Base-by-base conservation (phyloP, 768 basidiomycete species). In the Xerocomellus dryophilus region DNA sequence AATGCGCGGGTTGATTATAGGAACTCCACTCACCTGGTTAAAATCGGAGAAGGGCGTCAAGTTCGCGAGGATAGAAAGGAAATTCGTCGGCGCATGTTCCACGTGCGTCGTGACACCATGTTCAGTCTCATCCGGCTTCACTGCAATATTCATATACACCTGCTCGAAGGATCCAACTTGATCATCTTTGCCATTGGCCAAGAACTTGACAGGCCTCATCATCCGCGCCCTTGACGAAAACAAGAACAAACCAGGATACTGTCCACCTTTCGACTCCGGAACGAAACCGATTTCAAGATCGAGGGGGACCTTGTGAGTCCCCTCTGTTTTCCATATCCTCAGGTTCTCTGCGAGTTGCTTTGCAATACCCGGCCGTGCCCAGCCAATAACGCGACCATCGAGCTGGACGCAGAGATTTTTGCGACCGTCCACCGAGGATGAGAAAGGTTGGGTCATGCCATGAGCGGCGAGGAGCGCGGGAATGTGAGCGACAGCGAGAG, bases 1-100 rank as follows among this genome's bases (percentile, higher is more conserved):
- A 54, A 36, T 62, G 31, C 15, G 3, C 1, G 12, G 15, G 36
- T 41, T 43, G 14, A 47, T 36, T 12, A 29, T 10, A n/a, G 21
- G 12, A 8, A 15, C 0, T 21, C 35, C 63, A 55, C 82, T 63
- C 57, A 93, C 90, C 77, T 98, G 97, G 71, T 99, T 99, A 75
- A 98, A 99, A 72, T 99, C 96, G 40, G 95, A 98, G 77, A 99
- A 99, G 1, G 97, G 97, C 0, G 96, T 99, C 60, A 99, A 78
- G 69, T 98, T 98, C 42, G 97, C 97, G 58, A 99, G 80, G 63
- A 99, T 96, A 3, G 93, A 96, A 50, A 99, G 74, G 71, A 99
- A 94, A 69, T 93, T 95, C 8, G 97, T 98, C 5, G 97, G 92
- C 38, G 90, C 80, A 64, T 93, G 87, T 73, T 99, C 97, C 39